Percentiles rank a stretch among this genome's conserved stretches.
Conservation (phyloP, 1,284 basidiomycete genomes). For the Hemileia vastatrix region DNA sequence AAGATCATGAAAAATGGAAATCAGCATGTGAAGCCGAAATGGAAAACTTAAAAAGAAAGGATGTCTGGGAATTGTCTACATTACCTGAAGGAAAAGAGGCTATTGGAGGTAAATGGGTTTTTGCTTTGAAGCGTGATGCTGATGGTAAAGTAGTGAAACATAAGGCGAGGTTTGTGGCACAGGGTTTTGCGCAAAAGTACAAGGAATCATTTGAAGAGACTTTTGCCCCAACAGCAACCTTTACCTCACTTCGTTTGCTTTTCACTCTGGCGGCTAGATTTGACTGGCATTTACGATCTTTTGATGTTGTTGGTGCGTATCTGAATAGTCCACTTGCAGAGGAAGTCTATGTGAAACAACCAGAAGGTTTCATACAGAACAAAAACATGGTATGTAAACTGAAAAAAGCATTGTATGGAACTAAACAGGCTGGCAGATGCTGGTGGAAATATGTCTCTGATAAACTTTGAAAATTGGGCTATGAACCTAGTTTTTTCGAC, state of each 20-base stretch:
- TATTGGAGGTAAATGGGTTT: too few species aligned
- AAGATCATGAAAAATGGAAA: too few species aligned
- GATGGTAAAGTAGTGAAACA: neutral
- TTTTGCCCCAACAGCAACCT: neutral
- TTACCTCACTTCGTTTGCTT: neutral
- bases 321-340: neutral
- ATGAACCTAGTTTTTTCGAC: too few species aligned
- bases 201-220: neutral
- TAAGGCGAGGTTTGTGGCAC: neutral
- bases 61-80: too few species aligned
- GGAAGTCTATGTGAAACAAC: neutral
- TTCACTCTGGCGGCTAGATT: neutral
- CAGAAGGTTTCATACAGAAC: too few species aligned
- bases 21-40: too few species aligned
- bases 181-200: neutral
- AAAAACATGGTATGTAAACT: too few species aligned
- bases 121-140: too few species aligned
- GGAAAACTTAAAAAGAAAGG: too few species aligned
- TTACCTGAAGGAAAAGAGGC: too few species aligned
- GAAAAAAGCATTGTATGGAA: neutral
- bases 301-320: neutral
- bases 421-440: neutral
- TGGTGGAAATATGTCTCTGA: too few species aligned
- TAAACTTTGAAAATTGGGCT: too few species aligned
- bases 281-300: neutral